Evolutionary conservation across 495 filamentous ascomycete species (phyloP).

Genomic region (Hypoxylon fuscum): DNA sequence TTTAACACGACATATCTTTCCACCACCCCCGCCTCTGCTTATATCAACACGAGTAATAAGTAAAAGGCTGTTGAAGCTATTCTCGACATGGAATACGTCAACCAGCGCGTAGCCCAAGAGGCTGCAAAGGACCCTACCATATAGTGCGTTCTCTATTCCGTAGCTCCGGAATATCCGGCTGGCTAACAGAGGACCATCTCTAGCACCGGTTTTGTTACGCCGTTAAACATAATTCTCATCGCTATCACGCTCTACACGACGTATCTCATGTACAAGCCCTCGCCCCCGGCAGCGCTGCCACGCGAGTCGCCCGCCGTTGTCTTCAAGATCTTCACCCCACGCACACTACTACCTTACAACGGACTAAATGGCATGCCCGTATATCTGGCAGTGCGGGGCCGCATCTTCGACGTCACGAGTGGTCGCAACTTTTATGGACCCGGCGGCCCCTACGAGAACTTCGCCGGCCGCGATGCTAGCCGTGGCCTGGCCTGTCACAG

Average conservation of each 20-base stretch:
- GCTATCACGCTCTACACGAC: slow-evolving; percentile 73
- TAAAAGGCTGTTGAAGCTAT: not conserved
- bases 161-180: slow-evolving; percentile 11
- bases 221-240: slow-evolving; percentile 81
- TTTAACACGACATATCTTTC: no score
- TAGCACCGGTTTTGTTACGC: slow-evolving; percentile 71
- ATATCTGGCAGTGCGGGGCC: slow-evolving; percentile 83
- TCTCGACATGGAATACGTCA: slow-evolving; percentile 62
- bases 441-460: slow-evolving; percentile 91
- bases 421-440: slow-evolving; percentile 94
- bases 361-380: slow-evolving; percentile 77
- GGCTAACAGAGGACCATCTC: slow-evolving; percentile 28
- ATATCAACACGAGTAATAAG: not conserved
- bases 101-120: slow-evolving; percentile 61
- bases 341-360: slow-evolving; percentile 86
- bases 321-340: slow-evolving; percentile 91
- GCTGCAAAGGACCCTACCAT: slow-evolving; percentile 46
- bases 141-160: slow-evolving; percentile 26
- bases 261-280: slow-evolving; percentile 73
- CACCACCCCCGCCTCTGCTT: no score
- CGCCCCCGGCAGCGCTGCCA: slow-evolving; percentile 63
- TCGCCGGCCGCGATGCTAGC: slow-evolving; percentile 93
- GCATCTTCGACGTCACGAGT: slow-evolving; percentile 85
- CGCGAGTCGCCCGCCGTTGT: slow-evolving; percentile 78
- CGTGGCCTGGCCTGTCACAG: slow-evolving; percentile 89